These are phyloP conservation scores for Gossypium sturtianum DNA, from an alignment of 345 rosid genomes.

Conservation along the genomic window DNA sequence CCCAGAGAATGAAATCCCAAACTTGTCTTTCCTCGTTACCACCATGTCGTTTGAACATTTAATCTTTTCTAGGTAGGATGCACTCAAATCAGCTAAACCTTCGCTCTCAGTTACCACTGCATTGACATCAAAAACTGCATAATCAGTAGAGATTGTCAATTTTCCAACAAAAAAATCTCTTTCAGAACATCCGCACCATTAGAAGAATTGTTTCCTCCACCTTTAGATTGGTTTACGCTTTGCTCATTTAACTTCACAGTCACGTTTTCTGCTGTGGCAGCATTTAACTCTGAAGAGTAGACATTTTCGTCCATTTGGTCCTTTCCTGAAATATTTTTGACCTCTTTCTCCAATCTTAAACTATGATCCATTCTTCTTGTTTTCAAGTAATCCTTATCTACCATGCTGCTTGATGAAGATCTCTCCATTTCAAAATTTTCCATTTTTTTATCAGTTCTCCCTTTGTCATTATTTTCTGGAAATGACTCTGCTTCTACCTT, in stretches of 20 bases:
- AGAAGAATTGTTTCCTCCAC: background rate
- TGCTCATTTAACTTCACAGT: background rate
- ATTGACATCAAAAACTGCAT: slow-evolving; percentile 4
- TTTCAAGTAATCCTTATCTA: background rate
- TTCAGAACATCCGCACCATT: background rate
- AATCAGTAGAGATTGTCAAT: background rate
- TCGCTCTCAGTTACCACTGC: background rate
- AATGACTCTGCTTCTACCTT: background rate
- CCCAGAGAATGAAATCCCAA: background rate
- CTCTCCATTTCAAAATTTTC: background rate
- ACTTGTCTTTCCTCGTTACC: background rate
- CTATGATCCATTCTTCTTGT: background rate
- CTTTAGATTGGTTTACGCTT: background rate
- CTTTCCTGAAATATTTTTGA: slow-evolving; percentile 2
- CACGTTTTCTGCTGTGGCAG: background rate
- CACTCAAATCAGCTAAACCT: slow-evolving; percentile 6
- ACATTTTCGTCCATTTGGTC: background rate
- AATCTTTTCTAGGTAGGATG: background rate
- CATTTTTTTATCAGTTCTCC: background rate
- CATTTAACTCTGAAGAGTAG: background rate
- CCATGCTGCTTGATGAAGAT: background rate
- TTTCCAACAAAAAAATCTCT: background rate
- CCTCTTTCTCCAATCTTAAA: background rate
- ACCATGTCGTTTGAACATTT: background rate
- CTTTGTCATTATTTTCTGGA: background rate